phyloP scores from a whole-genome alignment of 768 basidiomycete species.

The Lactifluus subvellereus region DNA sequence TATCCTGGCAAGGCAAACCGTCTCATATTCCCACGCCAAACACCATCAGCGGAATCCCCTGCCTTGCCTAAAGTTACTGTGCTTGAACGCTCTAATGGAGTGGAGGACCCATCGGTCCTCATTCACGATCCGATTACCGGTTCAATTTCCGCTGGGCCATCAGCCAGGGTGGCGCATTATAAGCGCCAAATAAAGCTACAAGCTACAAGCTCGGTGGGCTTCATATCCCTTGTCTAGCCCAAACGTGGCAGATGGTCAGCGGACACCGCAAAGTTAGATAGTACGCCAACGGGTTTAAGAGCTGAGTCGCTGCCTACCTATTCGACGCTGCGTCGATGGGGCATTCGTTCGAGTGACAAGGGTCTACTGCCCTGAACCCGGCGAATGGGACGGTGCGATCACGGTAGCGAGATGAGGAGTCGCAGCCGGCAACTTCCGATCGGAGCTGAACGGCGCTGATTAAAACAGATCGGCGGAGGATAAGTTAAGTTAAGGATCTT shows the following conservation, averaged over 20 bases:
- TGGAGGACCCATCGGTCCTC: background rate
- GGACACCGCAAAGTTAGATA: background rate
- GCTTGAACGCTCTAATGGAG: background rate
- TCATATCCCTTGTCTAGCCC: background rate
- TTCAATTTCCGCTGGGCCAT: background rate
- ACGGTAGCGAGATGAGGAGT: background rate
- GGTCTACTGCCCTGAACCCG: background rate
- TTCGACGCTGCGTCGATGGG: background rate
- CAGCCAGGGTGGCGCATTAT: background rate
- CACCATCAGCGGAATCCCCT: background rate
- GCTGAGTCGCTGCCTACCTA: background rate
- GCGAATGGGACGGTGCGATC: background rate
- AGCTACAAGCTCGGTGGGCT: slow-evolving; percentile 14
- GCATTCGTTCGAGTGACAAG: background rate
- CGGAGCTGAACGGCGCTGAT: background rate
- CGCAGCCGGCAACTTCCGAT: background rate
- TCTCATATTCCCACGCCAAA: background rate
- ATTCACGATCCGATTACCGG: background rate
- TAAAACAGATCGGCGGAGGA: slow-evolving; percentile 5
- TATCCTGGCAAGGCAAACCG: background rate
- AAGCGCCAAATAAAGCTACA: slow-evolving; percentile 16
- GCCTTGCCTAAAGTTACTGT: background rate
- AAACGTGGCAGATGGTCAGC: background rate
- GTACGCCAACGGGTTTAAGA: background rate
- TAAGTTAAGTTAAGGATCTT: background rate